Evolutionary conservation across 2,329 filamentous ascomycete genomes (phyloP).

Genomic region (Trichoderma harzianum): DNA sequence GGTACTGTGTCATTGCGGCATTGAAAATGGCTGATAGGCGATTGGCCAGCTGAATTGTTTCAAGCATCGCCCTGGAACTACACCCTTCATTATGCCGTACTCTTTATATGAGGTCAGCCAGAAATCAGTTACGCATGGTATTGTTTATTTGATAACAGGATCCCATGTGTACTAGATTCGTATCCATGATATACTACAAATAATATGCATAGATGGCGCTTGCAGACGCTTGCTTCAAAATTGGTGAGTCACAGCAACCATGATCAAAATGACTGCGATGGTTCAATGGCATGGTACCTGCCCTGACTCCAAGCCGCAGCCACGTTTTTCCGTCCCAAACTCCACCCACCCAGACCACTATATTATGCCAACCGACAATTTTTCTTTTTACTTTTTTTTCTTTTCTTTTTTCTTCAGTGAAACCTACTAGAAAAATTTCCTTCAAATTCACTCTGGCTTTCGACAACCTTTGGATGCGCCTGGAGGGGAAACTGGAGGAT

Average conservation of each 20-base stretch:
- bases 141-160: background rate
- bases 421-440: constrained; percentile 49
- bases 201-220: background rate
- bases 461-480: constrained; percentile 49
- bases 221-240: background rate
- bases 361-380: background rate
- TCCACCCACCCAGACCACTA: background rate
- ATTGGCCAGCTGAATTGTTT: background rate
- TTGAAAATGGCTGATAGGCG: background rate
- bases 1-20: background rate
- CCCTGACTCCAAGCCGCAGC: background rate
- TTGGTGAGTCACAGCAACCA: background rate
- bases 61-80: background rate
- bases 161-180: background rate
- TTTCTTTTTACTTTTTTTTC: constrained; percentile 29
- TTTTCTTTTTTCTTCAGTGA: constrained; percentile 30
- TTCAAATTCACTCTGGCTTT: constrained; percentile 69
- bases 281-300: background rate
- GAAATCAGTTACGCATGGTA: background rate
- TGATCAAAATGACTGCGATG: background rate
- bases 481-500: constrained; percentile 72
- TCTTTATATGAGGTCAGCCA: background rate
- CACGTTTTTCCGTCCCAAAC: constrained; percentile 11
- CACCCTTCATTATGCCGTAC: background rate
- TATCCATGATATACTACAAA: background rate